These are phyloP conservation scores for Chalciporus sphaerocephalus DNA, from an alignment of 768 basidiomycete genomes.

Conservation along the genomic window DNA sequence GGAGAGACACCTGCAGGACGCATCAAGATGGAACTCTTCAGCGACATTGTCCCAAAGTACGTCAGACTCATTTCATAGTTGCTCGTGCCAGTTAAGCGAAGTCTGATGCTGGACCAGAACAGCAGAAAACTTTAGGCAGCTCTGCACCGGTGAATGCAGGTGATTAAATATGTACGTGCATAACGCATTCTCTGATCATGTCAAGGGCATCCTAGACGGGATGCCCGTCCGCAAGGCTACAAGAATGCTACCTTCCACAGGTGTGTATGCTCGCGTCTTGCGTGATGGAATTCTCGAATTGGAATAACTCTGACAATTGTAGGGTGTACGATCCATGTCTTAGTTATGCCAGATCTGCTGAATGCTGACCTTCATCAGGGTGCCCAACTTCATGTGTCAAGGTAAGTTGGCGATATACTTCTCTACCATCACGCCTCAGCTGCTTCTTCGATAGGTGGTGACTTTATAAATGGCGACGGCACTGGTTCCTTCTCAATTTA, in stretches of 20 bases:
- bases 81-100: neutral
- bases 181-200: conserved; percentile 7
- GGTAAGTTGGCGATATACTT: conserved; percentile 35
- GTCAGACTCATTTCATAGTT: conserved; percentile 19
- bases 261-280: conserved; percentile 39
- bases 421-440: neutral
- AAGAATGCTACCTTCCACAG: conserved; percentile 90
- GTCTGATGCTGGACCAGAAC: conserved; percentile 51
- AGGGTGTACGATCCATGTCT: conserved; percentile 60
- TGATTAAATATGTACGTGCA: conserved; percentile 31
- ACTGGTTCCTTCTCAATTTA: conserved; percentile 97
- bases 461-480: conserved; percentile 92
- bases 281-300: conserved; percentile 3
- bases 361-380: conserved; percentile 40
- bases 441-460: conserved; percentile 58
- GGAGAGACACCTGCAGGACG: conserved; percentile 95
- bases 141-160: conserved; percentile 97
- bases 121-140: conserved; percentile 95
- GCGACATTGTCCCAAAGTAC: conserved; percentile 92
- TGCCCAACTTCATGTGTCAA: conserved; percentile 96
- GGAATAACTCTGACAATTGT: conserved; percentile 10
- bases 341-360: conserved; percentile 1
- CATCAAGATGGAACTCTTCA: conserved; percentile 96
- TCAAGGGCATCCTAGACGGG: conserved; percentile 30
- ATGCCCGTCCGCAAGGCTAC: conserved; percentile 85